Base-by-base conservation (phyloP, 2,329 filamentous ascomycete genomes). In the Achaetomium macrosporum region DNA sequence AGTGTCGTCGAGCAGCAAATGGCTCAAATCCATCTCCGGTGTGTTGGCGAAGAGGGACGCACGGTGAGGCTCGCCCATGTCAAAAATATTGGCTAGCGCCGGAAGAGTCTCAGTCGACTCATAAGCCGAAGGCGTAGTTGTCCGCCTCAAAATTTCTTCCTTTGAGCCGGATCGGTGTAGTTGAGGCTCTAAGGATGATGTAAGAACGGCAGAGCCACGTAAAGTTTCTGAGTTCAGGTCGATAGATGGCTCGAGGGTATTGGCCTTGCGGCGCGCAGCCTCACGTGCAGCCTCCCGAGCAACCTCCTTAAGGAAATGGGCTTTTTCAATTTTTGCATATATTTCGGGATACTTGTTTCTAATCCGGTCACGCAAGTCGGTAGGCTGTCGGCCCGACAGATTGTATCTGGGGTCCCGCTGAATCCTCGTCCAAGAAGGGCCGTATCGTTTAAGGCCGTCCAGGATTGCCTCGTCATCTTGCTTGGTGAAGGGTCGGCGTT, bases 391-490 rank as follows among this genome's bases (percentile, higher is more conserved):
- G 54, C 66, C 77, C 5, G 76, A 74, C n/a, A 85, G 69, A 54
- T 81, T 72, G 65, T 81, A 83, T 29, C 71, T 71, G 13, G 76
- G 66, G 55, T 85, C 81, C 35, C 81, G 74, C 62, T 83, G 81
- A 17, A 85, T 85, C 64, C 78, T 81, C 47, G 81, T 83, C 82
- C 83, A 85, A 9, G 80, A 76, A 9, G 82, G 79, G 0, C 82
- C 82, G 62, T 84, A 83, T 4, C 73, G 63, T 37, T 80, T 70
- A 36, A 84, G 76, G 0, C 83, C 83, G 54, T 79, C 71, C 1
- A 84, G 69, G 42, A 85, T 85, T 57, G 83, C 78, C 30, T 70
- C 70, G 60, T 86, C 83, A 54, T 86, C 83, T 57, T 82, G 74
- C 29, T 81, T 78, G 0, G 81, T 81, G 57, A 85, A 86, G 0